Evolutionary conservation across 148 eudicot genomes (phyloP).

Genomic region (Vaccinium corymbosum): DNA sequence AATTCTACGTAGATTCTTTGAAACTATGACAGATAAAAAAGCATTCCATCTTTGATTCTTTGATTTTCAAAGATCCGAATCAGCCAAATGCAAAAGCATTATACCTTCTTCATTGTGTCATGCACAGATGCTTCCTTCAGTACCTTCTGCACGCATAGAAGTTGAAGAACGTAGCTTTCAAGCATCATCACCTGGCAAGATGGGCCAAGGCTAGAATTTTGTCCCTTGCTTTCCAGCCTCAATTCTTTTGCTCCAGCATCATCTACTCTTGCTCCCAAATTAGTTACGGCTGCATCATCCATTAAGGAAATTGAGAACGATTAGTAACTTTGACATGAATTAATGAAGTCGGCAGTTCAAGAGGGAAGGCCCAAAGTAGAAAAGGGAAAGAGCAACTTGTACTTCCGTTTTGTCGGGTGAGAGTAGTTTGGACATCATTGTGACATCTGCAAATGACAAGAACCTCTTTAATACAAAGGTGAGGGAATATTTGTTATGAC

Average conservation of each 20-base stretch:
- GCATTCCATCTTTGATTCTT: not conserved
- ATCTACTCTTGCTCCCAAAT: not conserved
- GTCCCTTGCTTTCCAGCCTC: slow-evolving; percentile 3
- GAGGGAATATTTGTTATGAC: not conserved
- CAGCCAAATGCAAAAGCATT: not conserved
- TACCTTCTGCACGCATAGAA: slow-evolving; percentile 23
- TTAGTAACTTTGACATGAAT: not conserved
- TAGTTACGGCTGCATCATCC: not conserved
- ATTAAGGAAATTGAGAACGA: not conserved
- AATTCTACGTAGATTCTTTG: not conserved
- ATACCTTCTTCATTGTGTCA: slow-evolving; percentile 16
- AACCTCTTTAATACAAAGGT: not conserved
- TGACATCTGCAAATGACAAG: slow-evolving; percentile 12
- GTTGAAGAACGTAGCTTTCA: slow-evolving; percentile 30
- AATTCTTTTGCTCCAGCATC: slow-evolving; percentile 11
- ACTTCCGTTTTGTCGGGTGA: slow-evolving; percentile 7
- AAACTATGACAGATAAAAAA: not conserved
- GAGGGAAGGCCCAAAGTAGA: not conserved
- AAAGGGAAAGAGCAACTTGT: not conserved
- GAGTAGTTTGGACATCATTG: slow-evolving; percentile 12
- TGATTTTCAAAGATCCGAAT: not conserved
- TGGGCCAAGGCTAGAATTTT: slow-evolving; percentile 10
- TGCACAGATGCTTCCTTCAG: slow-evolving; percentile 20
- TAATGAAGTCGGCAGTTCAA: not conserved
- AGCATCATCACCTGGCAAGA: slow-evolving; percentile 25